Conservation (phyloP, 75 land plant species). For the Chamaecyparis obtusa region DNA sequence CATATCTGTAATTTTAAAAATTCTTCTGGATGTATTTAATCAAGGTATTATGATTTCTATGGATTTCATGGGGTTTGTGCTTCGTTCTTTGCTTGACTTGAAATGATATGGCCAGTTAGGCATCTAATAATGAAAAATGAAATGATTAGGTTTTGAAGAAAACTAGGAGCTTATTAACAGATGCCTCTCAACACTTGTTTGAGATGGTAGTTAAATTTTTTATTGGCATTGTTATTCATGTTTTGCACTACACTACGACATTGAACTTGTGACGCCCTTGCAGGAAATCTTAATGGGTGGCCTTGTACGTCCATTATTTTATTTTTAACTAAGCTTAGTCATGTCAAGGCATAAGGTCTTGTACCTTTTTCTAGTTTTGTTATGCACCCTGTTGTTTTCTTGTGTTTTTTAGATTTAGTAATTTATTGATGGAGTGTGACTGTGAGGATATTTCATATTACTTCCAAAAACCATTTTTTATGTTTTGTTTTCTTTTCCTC, state of each 20-base stretch:
- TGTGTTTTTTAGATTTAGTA: too few species aligned
- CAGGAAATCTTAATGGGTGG: not conserved
- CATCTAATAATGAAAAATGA: not conserved
- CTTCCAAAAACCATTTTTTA: not conserved
- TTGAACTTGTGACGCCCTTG: not conserved
- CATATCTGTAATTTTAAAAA: not conserved
- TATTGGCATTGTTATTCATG: not conserved
- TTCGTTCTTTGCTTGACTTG: not conserved
- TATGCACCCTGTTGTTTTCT: too few species aligned
- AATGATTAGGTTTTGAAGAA: not conserved
- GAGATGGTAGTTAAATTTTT: not conserved
- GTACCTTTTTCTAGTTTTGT: not conserved
- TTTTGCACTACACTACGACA: not conserved
- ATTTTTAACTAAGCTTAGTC: not conserved
- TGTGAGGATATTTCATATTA: too few species aligned
- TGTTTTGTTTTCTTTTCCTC: not conserved
- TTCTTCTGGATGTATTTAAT: too few species aligned
- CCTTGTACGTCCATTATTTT: not conserved
- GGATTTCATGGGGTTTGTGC: not conserved
- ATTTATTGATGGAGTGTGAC: too few species aligned
- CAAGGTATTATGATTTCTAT: too few species aligned
- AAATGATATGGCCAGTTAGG: not conserved
- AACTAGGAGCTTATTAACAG: not conserved
- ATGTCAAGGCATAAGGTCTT: not conserved
- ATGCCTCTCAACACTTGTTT: not conserved